Evolutionary conservation across 139 green algal genomes (phyloP).

Genomic region (Tetraselmis chui): DNA sequence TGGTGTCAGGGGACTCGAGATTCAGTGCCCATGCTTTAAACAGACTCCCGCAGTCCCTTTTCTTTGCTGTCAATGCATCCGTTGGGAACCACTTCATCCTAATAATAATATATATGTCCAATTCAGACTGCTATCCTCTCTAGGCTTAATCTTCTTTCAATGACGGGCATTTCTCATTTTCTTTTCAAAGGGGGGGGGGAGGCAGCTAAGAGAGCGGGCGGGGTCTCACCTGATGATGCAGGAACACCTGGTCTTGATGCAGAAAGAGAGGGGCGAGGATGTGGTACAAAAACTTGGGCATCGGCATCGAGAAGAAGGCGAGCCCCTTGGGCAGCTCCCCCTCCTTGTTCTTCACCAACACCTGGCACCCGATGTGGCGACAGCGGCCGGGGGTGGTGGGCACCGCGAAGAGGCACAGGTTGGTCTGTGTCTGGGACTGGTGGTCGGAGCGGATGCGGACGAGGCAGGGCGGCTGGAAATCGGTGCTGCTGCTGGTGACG

Average conservation of each 20-base stretch:
- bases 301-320: conserved; percentile 9
- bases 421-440: neutral
- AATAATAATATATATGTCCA: no score
- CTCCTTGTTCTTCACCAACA: conserved; percentile 3
- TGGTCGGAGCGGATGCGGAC: conserved; percentile 1
- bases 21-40: no score
- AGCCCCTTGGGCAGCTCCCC: conserved; percentile 1
- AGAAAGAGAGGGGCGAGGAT: conserved; percentile 20
- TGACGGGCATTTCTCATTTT: no score
- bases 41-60: no score
- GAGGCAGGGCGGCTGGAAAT: conserved; percentile 23
- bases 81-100: no score
- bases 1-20: no score
- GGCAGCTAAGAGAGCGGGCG: no score
- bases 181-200: no score
- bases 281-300: conserved; percentile 18
- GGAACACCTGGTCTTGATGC: conserved; percentile 36
- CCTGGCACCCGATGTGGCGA: conserved; percentile 24
- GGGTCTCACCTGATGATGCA: conserved; percentile 42
- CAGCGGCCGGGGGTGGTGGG: conserved; percentile 16
- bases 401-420: conserved; percentile 16
- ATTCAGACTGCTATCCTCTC: no score
- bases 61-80: no score
- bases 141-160: no score
- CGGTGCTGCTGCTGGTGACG: neutral